Evolutionary conservation across 108 stramenopile genomes (phyloP), one percentile per base, ranked within the genome.

Genomic region (Nitzschia palea): DNA sequence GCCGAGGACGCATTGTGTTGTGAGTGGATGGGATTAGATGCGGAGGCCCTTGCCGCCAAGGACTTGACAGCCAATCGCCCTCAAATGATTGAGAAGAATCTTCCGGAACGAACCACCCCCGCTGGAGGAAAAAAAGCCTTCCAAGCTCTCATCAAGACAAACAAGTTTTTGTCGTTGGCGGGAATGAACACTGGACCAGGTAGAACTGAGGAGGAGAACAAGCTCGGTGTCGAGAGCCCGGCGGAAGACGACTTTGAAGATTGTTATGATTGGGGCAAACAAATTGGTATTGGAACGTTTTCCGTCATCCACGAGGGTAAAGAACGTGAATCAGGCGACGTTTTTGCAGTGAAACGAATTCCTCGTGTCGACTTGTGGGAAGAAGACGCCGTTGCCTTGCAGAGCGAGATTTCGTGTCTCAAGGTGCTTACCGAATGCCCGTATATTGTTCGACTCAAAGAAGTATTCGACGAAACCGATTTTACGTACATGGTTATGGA

Each of bases 401-500:
- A 80, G 47, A 81, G 78, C 32, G 90, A 91, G 55, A 87, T 91
- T 22, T 53, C 62, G 12, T 70, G 84, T 18, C 68, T 91, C 30
- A 66, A 65, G 15, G 59, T 74, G 43, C 56, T 88, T 22, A 45
- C 74, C 12, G 89, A 82, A 14, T 83, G 86, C 63, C 71, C 69
- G 1, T 86, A 83, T 62, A 81, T 95, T 66, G 83, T 92, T 47
- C 40, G 70, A 29, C 76, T 95, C 40, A 44, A 81, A 12, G 88
- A 89, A 61, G 86, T 93, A 29, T 86, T 89, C 35, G 87, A 85
- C 14, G 88, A 92, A 61, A 62, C 83, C 0, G 80, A 86, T 50
- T 71, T 82, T 28, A 90, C 78, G 28, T 88, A 82, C 53, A 71
- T 96, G 17, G 87, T 96, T 1, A 75, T 91, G 62, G 95, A 92